Conservation (phyloP, 23 red algal species). For the Porphyridium purpureum region DNA sequence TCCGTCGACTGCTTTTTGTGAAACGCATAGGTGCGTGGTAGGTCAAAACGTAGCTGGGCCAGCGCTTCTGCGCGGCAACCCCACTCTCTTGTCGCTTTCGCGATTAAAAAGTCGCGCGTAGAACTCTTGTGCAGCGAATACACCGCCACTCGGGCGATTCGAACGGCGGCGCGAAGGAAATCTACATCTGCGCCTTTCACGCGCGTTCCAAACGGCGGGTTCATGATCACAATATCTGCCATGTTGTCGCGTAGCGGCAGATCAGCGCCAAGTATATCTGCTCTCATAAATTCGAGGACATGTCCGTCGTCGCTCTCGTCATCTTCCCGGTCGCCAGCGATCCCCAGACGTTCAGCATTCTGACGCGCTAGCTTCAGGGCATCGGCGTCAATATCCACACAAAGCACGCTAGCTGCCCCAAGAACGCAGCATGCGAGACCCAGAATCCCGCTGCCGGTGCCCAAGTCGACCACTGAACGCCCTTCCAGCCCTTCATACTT, state of each 20-base stretch:
- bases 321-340: no score
- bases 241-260: neutral
- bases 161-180: conserved; percentile 40
- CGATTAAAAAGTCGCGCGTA: conserved; percentile 41
- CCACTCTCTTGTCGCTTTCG: conserved; percentile 8
- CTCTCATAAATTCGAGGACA: no score
- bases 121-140: conserved; percentile 93
- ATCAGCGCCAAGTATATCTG: no score
- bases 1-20: conserved; percentile 25
- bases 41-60: conserved; percentile 63
- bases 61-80: conserved; percentile 26
- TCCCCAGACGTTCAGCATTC: no score
- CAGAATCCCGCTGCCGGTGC: conserved; percentile 80
- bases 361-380: conserved; percentile 29
- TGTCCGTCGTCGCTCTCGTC: no score
- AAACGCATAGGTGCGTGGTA: conserved; percentile 44
- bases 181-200: conserved; percentile 40
- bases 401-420: conserved; percentile 16
- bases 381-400: conserved; percentile 48
- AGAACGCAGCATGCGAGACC: conserved; percentile 9
- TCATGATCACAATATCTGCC: conserved; percentile 67
- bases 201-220: conserved; percentile 95
- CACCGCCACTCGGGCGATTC: conserved; percentile 7
- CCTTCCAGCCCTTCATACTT: conserved; percentile 23
- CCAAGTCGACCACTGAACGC: conserved; percentile 47